Percentiles rank a stretch among this genome's conserved stretches.
phyloP scores from a whole-genome alignment of 2,329 filamentous ascomycete genomes.

The Fusarium annulatum region DNA sequence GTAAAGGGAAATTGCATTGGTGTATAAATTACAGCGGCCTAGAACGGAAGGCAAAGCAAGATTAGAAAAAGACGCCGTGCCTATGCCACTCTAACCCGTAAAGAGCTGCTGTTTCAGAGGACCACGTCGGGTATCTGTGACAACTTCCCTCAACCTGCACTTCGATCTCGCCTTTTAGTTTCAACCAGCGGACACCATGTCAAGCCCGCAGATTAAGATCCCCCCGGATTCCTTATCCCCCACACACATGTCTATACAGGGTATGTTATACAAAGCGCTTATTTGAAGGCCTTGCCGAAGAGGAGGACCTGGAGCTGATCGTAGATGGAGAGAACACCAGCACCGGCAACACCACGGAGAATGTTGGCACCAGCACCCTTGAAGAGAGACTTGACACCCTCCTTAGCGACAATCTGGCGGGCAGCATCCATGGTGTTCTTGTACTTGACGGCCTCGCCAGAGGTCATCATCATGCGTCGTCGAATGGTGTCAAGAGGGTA shows the following conservation, averaged over 20 bases:
- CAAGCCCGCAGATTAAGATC: constrained; percentile 51
- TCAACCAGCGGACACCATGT: constrained; percentile 53
- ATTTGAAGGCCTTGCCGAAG: constrained; percentile 99
- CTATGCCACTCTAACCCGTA: constrained; percentile 62
- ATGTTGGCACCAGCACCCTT: constrained; percentile 99
- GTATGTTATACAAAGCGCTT: constrained; percentile 54
- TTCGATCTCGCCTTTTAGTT: constrained; percentile 59
- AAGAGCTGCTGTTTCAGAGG: constrained; percentile 56
- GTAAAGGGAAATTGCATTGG: constrained; percentile 66
- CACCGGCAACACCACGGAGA: constrained; percentile 99
- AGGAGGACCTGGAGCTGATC: constrained; percentile 99
- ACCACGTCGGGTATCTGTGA: constrained; percentile 53
- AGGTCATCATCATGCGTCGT: constrained; percentile 99
- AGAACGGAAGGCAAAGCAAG: constrained; percentile 60
- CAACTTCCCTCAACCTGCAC: constrained; percentile 58
- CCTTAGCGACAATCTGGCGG: constrained; percentile 95
- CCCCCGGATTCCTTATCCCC: constrained; percentile 46
- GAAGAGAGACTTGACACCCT: constrained; percentile 99
- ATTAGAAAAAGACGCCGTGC: constrained; percentile 59
- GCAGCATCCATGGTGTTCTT: constrained; percentile 94
- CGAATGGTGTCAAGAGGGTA: constrained; percentile 99
- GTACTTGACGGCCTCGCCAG: constrained; percentile 99
- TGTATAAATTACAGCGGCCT: constrained; percentile 73
- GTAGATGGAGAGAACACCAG: constrained; percentile 99
- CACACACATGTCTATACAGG: constrained; percentile 55